Evolutionary conservation across 768 basidiomycete genomes (phyloP), one percentile per base, ranked within the genome.

Genomic region (Collybia mongolica): DNA sequence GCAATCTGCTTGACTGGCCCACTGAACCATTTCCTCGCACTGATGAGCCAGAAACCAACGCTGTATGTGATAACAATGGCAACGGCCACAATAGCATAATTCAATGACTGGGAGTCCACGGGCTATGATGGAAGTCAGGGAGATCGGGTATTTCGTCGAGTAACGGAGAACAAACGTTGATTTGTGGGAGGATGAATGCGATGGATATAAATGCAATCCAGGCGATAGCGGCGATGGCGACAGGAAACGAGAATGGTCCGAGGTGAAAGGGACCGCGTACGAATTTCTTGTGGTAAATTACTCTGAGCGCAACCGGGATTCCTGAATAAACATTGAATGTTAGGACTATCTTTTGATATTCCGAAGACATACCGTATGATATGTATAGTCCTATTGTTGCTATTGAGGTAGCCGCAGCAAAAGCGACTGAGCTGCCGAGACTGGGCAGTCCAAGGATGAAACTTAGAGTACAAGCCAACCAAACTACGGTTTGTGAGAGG

Each of bases 341-440:
- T 41, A 19, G 17, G 17, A 22, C 23, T 35, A 49, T 9, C 39
- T n/a, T 18, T 20, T n/a, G n/a, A n/a, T n/a, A n/a, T n/a, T n/a
- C n/a, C n/a, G n/a, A n/a, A n/a, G 18, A 57, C 71, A 23, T 50
- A 78, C 83, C 85, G 59, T 90, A 92, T 0, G 84, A 87, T 26
- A 86, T 85, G 59, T 90, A 90, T 9, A 89, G 68, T 0, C 88
- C 88, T 48, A 89, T 89, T 0, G 87, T 88, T 0, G 86, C 84
- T 44, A 88, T 87, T 2, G 75, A 77, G 0, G 79, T 80, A 0
- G 77, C 77, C 9, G 79, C 77, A 0, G 82, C 60, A 58, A 88
- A 89, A 0, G 89, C 89, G 3, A 90, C 88, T 0, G 76, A 63
- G 55, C 82, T 85, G 1, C 88, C 87, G 2, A 92, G 71, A 62